These are phyloP conservation scores for Oropetium thomaeum DNA, from an alignment of 176 grass and related monocot genomes.

Conservation along the genomic window DNA sequence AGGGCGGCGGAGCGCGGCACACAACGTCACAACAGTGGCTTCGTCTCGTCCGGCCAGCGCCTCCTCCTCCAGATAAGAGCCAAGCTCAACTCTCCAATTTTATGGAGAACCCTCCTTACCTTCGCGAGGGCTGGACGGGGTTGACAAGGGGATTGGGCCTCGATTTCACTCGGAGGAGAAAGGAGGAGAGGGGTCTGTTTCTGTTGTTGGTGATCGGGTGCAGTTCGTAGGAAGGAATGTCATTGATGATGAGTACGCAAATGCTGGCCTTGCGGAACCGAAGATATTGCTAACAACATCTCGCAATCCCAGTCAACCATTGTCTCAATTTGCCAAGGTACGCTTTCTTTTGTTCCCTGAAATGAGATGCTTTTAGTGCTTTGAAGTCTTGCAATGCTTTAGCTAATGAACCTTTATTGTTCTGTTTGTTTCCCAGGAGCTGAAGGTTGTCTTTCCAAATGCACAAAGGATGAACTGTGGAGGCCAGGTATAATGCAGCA, in stretches of 20 bases:
- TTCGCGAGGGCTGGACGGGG: too few relatives aligned
- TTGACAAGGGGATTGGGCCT: too few relatives aligned
- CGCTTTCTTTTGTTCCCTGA: background rate
- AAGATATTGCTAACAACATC: slow-evolving; percentile 84
- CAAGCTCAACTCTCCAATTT: too few relatives aligned
- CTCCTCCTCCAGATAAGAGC: too few relatives aligned
- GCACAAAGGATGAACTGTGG: slow-evolving; percentile 85
- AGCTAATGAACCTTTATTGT: background rate
- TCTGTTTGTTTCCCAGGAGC: slow-evolving; percentile 47
- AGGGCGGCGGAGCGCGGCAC: too few relatives aligned
- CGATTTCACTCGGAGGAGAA: too few relatives aligned
- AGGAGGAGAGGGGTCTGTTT: too few relatives aligned
- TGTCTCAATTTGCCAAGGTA: slow-evolving; percentile 82
- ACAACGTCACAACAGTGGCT: too few relatives aligned
- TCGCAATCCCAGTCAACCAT: slow-evolving; percentile 61
- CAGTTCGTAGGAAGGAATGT: slow-evolving; percentile 60
- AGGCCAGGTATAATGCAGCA: slow-evolving; percentile 56
- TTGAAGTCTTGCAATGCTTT: background rate
- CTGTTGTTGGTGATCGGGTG: background rate
- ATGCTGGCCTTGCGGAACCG: slow-evolving; percentile 43
- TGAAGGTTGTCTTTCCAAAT: slow-evolving; percentile 87
- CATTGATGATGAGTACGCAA: slow-evolving; percentile 85
- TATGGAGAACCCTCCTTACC: too few relatives aligned
- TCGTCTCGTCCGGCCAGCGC: too few relatives aligned
- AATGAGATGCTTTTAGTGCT: background rate